Base-by-base conservation (phyloP, 805 yeast species). In the Candida easanensis region DNA sequence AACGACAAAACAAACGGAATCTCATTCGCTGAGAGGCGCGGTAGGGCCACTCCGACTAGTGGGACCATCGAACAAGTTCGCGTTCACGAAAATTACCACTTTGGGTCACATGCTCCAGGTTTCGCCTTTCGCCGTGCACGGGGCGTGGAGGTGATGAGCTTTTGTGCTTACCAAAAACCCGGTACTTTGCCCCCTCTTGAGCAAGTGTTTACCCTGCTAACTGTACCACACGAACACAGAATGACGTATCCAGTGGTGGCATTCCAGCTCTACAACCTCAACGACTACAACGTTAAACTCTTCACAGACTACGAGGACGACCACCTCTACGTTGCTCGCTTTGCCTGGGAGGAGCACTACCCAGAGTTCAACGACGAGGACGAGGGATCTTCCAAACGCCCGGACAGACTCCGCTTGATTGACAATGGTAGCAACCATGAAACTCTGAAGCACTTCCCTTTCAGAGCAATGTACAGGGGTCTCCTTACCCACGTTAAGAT, bases 1-100 rank as follows among this genome's bases (percentile, higher is more conserved):
- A 28, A 37, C 36, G 25, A 42, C 44, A 48, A 46, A 48, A 49
- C 46, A 36, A 39, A 46, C 47, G 51, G 49, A 27, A 32, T 51
- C 48, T 54, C 53, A 55, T 56, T 56, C 61, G 59, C 59, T 55
- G 52, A 39, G 18, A 33, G 36, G 48, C 50, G 41, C 56, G 58
- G 54, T 52, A 36, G 20, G 44, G 33, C 22, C 46, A 46, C 44
- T 23, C 33, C 28, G 13, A 6, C 21, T n/a, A 9, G n/a, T 14
- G 27, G 25, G 33, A 28, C 15, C 34, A 39, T 39, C 39, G 36
- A 43, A 26, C 39, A 31, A 4, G 34, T 38, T 43, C 46, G 46
- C 46, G 23, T n/a, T 20, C 33, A 22, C 43, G 39, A 27, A 7
- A 21, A 40, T 40, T 40, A 2, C 39, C 39, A 6, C 13, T 9